Evolutionary conservation across 768 basidiomycete species (phyloP).

Genomic region (Calocera cornea): DNA sequence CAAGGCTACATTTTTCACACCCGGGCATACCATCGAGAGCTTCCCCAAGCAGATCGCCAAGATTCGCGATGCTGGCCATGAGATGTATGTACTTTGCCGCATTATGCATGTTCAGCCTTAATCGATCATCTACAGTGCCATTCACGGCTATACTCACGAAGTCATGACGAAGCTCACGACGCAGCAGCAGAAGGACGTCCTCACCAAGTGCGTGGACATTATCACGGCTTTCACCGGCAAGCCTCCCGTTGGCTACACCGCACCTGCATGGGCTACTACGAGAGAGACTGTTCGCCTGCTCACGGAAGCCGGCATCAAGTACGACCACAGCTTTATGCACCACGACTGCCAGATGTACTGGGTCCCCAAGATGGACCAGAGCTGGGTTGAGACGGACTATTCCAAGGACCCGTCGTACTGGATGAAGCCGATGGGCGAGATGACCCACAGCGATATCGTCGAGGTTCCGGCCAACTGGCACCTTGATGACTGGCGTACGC

Average conservation of each 20-base stretch:
- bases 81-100: not conserved
- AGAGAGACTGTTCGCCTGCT: not conserved
- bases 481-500: not conserved
- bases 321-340: conserved; percentile 4
- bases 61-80: not conserved
- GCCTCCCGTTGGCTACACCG: not conserved
- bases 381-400: not conserved
- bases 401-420: not conserved
- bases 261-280: not conserved
- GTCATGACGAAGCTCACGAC: conserved; percentile 1
- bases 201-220: conserved; percentile 1
- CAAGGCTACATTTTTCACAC: conserved; percentile 1
- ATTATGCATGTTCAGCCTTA: not conserved
- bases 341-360: conserved; percentile 4
- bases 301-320: not conserved
- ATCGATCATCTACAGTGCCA: not conserved
- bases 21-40: not conserved
- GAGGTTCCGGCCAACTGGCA: conserved; percentile 1
- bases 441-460: not conserved
- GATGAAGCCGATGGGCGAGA: conserved; percentile 3
- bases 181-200: not conserved
- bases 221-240: not conserved
- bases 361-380: conserved; percentile 1
- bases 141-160: not conserved
- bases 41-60: conserved; percentile 1